Evolutionary conservation across 768 basidiomycete species (phyloP).

Genomic region (Lentinula raphanica): DNA sequence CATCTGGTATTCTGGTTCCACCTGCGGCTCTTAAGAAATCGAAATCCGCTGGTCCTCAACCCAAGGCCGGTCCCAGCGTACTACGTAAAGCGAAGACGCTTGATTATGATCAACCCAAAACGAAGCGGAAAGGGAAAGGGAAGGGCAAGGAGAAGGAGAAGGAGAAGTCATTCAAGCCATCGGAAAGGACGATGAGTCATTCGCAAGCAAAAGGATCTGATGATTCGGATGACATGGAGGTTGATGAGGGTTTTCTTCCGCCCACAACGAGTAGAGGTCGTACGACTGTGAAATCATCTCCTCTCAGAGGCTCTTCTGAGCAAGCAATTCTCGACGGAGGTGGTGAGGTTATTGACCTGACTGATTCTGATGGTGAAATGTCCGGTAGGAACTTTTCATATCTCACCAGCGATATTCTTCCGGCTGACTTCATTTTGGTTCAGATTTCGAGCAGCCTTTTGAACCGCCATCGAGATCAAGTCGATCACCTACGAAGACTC

Average conservation of each 20-base stretch:
- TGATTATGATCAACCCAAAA: constrained; percentile 20
- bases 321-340: neutral
- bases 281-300: neutral
- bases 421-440: neutral
- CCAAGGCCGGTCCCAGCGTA: constrained; percentile 24
- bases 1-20: constrained; percentile 43
- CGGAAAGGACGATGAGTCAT: constrained; percentile 30
- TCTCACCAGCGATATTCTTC: neutral
- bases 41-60: constrained; percentile 23
- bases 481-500: neutral
- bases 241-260: constrained; percentile 37
- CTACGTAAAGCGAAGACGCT: constrained; percentile 44
- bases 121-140: constrained; percentile 21
- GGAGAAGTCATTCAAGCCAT: neutral
- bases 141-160: constrained; percentile 13
- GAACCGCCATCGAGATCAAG: neutral
- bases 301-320: neutral
- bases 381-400: neutral
- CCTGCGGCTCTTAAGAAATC: constrained; percentile 40
- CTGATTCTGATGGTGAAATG: constrained; percentile 19
- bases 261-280: neutral
- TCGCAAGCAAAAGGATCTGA: constrained; percentile 42
- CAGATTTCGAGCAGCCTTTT: constrained; percentile 6
- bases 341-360: constrained; percentile 6
- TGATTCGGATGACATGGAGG: constrained; percentile 52